A percentile compares a stretch with the other conserved stretches of the same genome.
phyloP scores from a whole-genome alignment of 768 basidiomycete genomes.

The Hericium alpestre region DNA sequence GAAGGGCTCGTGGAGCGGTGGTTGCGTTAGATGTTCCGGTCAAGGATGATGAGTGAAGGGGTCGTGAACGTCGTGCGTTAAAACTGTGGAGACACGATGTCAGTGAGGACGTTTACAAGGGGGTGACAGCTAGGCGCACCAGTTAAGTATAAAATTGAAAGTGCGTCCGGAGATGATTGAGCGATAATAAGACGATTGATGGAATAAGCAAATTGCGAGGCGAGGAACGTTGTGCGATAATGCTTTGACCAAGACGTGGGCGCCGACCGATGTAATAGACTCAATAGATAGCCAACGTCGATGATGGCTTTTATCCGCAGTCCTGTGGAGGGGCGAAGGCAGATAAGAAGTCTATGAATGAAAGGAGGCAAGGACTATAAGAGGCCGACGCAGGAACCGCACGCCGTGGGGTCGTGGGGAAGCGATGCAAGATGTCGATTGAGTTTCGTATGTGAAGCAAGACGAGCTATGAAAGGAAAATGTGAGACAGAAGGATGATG shows the following conservation, averaged over 20 bases:
- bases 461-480: constrained; percentile 9
- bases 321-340: neutral
- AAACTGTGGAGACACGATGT: constrained; percentile 25
- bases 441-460: constrained; percentile 14
- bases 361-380: constrained; percentile 4
- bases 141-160: constrained; percentile 42
- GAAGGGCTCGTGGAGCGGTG: constrained; percentile 23
- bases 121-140: constrained; percentile 22
- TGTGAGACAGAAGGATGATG: constrained; percentile 13
- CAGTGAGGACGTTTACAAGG: constrained; percentile 16
- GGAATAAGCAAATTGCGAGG: constrained; percentile 39
- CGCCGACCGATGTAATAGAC: constrained; percentile 14
- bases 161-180: constrained; percentile 34
- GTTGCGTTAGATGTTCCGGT: constrained; percentile 22
- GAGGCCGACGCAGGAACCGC: constrained; percentile 7
- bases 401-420: constrained; percentile 10
- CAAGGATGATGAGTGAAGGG: constrained; percentile 29
- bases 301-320: constrained; percentile 1
- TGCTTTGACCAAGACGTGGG: constrained; percentile 22
- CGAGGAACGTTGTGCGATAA: constrained; percentile 27
- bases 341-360: neutral
- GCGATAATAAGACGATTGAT: constrained; percentile 34
- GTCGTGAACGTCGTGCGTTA: constrained; percentile 61
- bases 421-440: neutral
- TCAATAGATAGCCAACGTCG: constrained; percentile 12